phyloP scores from a whole-genome alignment of 306 rosid species.

The Pterocarpus macrocarpus region DNA sequence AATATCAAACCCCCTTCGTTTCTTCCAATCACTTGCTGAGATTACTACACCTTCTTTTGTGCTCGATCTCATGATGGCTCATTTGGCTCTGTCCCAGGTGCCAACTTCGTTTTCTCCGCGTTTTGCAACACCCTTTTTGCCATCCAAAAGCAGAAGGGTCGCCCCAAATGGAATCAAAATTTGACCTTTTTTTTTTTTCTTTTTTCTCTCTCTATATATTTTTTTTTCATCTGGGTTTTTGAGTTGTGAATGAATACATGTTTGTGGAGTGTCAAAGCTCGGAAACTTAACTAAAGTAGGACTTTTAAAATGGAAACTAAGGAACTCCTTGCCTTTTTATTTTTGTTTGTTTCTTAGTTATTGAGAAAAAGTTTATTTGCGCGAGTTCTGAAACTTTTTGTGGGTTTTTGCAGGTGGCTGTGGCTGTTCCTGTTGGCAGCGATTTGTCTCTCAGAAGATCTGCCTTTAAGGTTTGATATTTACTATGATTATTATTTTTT shows the following conservation, averaged over 20 bases:
- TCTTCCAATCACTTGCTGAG: background rate
- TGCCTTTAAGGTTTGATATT: slow-evolving; percentile 54
- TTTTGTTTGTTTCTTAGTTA: background rate
- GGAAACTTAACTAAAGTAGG: slow-evolving; percentile 2
- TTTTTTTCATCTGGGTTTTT: slow-evolving; percentile 23
- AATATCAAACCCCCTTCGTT: background rate
- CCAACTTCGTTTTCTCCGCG: background rate
- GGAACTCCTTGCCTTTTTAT: background rate
- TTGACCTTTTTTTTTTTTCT: slow-evolving; percentile 26
- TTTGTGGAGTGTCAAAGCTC: slow-evolving; percentile 14
- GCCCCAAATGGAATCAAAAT: slow-evolving; percentile 20
- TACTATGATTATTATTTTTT: slow-evolving; percentile 18
- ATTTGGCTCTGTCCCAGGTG: slow-evolving; percentile 57
- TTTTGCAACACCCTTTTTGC: slow-evolving; percentile 20
- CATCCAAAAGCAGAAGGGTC: slow-evolving; percentile 9
- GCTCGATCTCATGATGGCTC: slow-evolving; percentile 49
- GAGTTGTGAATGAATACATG: background rate
- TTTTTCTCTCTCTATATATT: background rate
- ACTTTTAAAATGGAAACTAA: background rate
- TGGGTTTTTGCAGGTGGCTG: slow-evolving; percentile 47
- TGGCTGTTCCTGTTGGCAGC: slow-evolving; percentile 56
- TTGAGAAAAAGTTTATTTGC: slow-evolving; percentile 13
- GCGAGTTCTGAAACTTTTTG: slow-evolving; percentile 7
- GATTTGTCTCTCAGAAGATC: slow-evolving; percentile 61
- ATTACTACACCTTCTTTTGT: background rate